These are phyloP conservation scores for Pichia gijzeniarum DNA, from an alignment of 805 yeast species.

Conservation along the genomic window DNA sequence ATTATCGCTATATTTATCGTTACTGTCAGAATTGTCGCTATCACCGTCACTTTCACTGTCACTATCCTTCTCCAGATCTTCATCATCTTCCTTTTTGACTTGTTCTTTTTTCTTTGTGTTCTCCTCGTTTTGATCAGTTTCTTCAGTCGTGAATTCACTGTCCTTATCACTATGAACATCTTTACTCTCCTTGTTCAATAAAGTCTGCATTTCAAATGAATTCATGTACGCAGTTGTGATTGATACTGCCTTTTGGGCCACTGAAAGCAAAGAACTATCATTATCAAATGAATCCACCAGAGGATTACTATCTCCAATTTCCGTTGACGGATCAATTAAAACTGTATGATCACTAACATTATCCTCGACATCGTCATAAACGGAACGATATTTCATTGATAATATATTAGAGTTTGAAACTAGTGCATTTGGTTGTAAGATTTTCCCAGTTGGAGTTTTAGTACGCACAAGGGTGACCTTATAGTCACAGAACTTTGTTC, in stretches of 20 bases:
- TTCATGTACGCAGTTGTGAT: conserved; percentile 7
- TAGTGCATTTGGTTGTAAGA: conserved; percentile 1
- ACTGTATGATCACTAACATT: not conserved
- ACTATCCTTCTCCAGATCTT: not conserved
- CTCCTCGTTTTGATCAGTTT: not conserved
- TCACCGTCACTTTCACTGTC: not conserved
- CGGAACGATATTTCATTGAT: conserved; percentile 1
- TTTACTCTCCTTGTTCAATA: not conserved
- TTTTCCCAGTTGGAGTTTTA: not conserved
- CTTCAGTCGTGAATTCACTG: not conserved
- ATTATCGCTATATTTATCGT: not conserved
- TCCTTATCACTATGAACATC: not conserved
- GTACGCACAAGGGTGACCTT: not conserved
- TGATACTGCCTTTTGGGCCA: conserved; percentile 7
- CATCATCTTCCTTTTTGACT: not conserved
- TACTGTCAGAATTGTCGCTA: not conserved
- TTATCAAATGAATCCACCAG: not conserved
- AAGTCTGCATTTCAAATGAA: not conserved
- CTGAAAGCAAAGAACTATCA: conserved; percentile 1
- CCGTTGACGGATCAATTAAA: not conserved
- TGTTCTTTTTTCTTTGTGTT: not conserved
- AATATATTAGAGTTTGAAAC: not conserved
- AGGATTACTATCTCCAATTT: not conserved
- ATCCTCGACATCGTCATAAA: too few species aligned
- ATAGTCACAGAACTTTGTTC: conserved; percentile 8